Conservation (phyloP, 2,329 filamentous ascomycete genomes). For the Diaporthe vaccinii region DNA sequence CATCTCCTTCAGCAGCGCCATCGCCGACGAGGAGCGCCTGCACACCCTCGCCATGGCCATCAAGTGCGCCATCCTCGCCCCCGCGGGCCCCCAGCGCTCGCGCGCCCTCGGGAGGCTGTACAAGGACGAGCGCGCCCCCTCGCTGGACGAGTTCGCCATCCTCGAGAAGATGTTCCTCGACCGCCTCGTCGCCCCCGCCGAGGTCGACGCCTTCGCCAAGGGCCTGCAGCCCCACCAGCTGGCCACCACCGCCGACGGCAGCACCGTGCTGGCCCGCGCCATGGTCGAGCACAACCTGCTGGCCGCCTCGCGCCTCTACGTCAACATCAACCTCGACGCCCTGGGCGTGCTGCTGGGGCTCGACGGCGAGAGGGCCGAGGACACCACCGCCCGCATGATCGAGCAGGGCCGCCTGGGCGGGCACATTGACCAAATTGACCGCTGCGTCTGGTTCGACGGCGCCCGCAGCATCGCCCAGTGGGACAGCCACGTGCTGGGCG, state of each 20-base stretch:
- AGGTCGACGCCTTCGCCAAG: slow-evolving; percentile 88
- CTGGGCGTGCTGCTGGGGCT: slow-evolving; percentile 84
- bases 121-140: slow-evolving; percentile 87
- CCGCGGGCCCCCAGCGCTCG: slow-evolving; percentile 87
- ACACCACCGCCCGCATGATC: slow-evolving; percentile 94
- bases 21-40: slow-evolving; percentile 89
- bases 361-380: slow-evolving; percentile 85
- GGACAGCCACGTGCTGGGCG: slow-evolving; percentile 88
- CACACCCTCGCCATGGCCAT: slow-evolving; percentile 89
- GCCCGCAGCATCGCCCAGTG: slow-evolving; percentile 84
- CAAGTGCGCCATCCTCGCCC: slow-evolving; percentile 91
- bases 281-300: slow-evolving; percentile 97
- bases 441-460: slow-evolving; percentile 87
- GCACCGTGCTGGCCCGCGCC: slow-evolving; percentile 91
- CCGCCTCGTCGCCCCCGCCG: slow-evolving; percentile 81
- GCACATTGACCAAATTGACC: slow-evolving; percentile 93
- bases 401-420: slow-evolving; percentile 91
- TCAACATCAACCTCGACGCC: slow-evolving; percentile 81
- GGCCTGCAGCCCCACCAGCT: slow-evolving; percentile 89
- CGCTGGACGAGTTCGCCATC: slow-evolving; percentile 85
- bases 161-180: slow-evolving; percentile 98
- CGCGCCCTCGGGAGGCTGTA: slow-evolving; percentile 86
- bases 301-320: slow-evolving; percentile 83
- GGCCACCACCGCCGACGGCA: slow-evolving; percentile 89
- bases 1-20: slow-evolving; percentile 81